A percentile compares a stretch with the other conserved stretches of the same genome.
These are phyloP conservation scores for Orobanche coerulescens DNA, from an alignment of 257 asterid species.

Conservation along the genomic window DNA sequence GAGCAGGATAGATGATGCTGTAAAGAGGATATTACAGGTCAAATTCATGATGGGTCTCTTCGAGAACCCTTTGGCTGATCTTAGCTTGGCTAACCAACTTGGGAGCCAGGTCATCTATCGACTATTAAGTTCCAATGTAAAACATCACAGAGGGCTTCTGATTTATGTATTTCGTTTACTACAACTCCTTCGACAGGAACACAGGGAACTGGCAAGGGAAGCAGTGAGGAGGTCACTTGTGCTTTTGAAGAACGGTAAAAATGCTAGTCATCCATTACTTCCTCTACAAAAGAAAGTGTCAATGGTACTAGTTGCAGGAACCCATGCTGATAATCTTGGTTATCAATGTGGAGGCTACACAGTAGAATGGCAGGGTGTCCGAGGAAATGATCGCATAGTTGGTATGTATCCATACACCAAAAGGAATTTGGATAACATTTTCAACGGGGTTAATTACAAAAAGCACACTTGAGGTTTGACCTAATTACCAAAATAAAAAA, in stretches of 20 bases:
- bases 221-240: constrained; percentile 59
- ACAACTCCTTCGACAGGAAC: constrained; percentile 30
- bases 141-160: background rate
- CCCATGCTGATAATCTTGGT: constrained; percentile 55
- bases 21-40: constrained; percentile 31
- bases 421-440: background rate
- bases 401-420: constrained; percentile 25
- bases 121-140: background rate
- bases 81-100: constrained; percentile 29
- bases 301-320: constrained; percentile 48
- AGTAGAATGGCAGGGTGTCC: constrained; percentile 52
- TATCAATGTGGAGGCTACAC: constrained; percentile 67
- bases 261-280: constrained; percentile 27
- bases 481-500: no score
- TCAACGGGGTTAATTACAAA: no score
- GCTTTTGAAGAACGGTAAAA: constrained; percentile 50
- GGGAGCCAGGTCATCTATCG: constrained; percentile 30
- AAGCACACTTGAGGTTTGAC: no score
- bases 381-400: constrained; percentile 41
- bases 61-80: constrained; percentile 35
- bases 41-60: constrained; percentile 40
- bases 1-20: constrained; percentile 37
- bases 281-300: constrained; percentile 41
- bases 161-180: background rate
- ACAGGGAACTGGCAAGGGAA: constrained; percentile 51